A percentile compares a stretch with the other conserved stretches of the same genome.
Evolutionary conservation across 805 yeast species (phyloP).

Genomic region (Candida michaelii): DNA sequence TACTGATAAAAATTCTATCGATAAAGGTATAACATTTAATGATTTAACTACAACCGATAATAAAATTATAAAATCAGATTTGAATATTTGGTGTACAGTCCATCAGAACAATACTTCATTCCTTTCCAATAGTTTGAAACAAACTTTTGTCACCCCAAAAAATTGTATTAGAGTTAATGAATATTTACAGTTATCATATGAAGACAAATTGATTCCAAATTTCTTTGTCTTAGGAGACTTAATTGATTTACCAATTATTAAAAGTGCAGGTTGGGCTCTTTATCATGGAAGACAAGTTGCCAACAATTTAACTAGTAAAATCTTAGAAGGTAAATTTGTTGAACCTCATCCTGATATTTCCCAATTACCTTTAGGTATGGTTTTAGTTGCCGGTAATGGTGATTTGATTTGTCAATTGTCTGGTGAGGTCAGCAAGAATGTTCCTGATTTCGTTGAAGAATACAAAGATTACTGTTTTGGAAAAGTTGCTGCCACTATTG

Average conservation of each 20-base stretch:
- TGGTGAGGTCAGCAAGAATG: slow-evolving; percentile 34
- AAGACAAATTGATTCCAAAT: slow-evolving; percentile 19
- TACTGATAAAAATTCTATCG: not conserved
- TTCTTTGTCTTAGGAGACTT: slow-evolving; percentile 41
- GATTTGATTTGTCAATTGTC: slow-evolving; percentile 37
- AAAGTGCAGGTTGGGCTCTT: slow-evolving; percentile 48
- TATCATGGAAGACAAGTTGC: slow-evolving; percentile 42
- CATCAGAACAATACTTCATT: slow-evolving; percentile 33
- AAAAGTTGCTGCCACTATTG: slow-evolving; percentile 37
- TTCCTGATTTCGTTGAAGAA: slow-evolving; percentile 33
- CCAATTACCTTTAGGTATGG: slow-evolving; percentile 42
- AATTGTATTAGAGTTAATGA: slow-evolving; percentile 37
- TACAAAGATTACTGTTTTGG: slow-evolving; percentile 44
- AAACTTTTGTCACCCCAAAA: slow-evolving; percentile 24
- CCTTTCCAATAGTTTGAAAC: slow-evolving; percentile 20
- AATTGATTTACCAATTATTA: slow-evolving; percentile 40
- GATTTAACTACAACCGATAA: slow-evolving; percentile 29
- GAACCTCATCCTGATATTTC: slow-evolving; percentile 35
- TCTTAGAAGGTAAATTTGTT: slow-evolving; percentile 28
- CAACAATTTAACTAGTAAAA: slow-evolving; percentile 31
- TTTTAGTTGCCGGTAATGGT: slow-evolving; percentile 38
- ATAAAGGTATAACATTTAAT: slow-evolving; percentile 23
- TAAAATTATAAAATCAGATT: slow-evolving; percentile 25
- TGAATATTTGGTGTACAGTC: slow-evolving; percentile 38
- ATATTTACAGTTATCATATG: slow-evolving; percentile 31